Percentiles rank a stretch among this genome's conserved stretches.
Evolutionary conservation across 2,329 filamentous ascomycete species (phyloP).

Genomic region (Pyricularia sp.): DNA sequence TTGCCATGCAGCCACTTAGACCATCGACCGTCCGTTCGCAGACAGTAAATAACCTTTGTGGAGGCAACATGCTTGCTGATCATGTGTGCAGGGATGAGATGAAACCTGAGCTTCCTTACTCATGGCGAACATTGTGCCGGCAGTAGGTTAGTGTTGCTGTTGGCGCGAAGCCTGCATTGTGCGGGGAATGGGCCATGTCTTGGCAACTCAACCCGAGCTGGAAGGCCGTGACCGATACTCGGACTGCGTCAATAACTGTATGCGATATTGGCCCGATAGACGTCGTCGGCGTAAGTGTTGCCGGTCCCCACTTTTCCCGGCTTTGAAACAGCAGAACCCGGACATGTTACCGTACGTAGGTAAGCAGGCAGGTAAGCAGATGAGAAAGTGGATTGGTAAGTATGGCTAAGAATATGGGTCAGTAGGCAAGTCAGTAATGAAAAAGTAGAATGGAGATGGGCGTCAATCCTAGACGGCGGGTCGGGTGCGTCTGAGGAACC

Average conservation of each 20-base stretch:
- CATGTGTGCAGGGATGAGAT: neutral
- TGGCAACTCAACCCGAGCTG: neutral
- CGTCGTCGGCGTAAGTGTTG: neutral
- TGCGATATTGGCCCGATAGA: neutral
- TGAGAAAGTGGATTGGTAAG: too few relatives aligned
- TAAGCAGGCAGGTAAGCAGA: too few relatives aligned
- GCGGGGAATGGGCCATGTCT: neutral
- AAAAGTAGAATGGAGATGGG: too few relatives aligned
- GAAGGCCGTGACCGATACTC: neutral
- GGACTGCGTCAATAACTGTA: neutral
- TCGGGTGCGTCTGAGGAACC: too few relatives aligned
- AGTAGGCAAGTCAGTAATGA: too few relatives aligned
- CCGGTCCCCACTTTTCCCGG: neutral
- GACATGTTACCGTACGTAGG: too few relatives aligned
- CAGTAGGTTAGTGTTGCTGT: too few relatives aligned
- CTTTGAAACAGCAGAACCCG: neutral
- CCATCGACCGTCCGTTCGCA: neutral
- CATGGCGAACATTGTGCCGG: too few relatives aligned
- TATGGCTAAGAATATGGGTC: too few relatives aligned
- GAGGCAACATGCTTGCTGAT: neutral
- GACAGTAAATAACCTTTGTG: neutral
- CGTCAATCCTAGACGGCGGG: too few relatives aligned
- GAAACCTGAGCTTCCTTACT: neutral
- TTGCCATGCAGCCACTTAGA: neutral
- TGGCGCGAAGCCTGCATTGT: neutral